These are phyloP conservation scores for Babjeviella inositovora DNA, from an alignment of 805 yeast species.

Conservation along the genomic window DNA sequence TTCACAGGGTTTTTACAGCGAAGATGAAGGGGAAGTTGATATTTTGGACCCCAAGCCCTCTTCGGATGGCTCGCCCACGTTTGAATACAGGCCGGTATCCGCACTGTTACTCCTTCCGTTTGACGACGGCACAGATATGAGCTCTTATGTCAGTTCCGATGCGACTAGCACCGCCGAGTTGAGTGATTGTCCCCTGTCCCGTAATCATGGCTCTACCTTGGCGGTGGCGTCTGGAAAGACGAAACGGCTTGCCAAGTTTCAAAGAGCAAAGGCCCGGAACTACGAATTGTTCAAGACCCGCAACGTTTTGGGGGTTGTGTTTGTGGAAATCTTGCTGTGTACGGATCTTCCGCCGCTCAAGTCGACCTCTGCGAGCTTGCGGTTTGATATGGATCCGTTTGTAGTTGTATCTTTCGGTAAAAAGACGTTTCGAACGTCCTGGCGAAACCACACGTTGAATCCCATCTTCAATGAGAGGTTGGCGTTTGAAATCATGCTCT, in stretches of 20 bases:
- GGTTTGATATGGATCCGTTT: slow-evolving; percentile 95
- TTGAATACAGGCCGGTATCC: not conserved
- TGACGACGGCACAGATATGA: not conserved
- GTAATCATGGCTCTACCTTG: not conserved
- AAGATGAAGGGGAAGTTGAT: slow-evolving; percentile 9
- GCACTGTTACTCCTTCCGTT: not conserved
- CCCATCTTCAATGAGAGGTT: slow-evolving; percentile 74
- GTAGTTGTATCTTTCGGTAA: slow-evolving; percentile 84
- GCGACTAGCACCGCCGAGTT: not conserved
- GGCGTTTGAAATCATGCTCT: slow-evolving; percentile 58
- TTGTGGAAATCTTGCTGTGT: slow-evolving; percentile 61
- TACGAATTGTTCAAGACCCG: slow-evolving; percentile 19
- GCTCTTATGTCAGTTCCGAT: not conserved
- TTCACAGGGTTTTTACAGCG: slow-evolving; percentile 22
- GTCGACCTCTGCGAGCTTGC: slow-evolving; percentile 46
- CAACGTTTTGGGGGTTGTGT: slow-evolving; percentile 50
- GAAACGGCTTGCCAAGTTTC: not conserved
- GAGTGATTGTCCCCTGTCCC: not conserved
- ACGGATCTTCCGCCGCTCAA: slow-evolving; percentile 65
- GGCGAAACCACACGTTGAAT: slow-evolving; percentile 66
- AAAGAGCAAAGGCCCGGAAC: slow-evolving; percentile 2
- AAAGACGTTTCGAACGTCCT: slow-evolving; percentile 72
- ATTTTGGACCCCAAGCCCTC: slow-evolving; percentile 15
- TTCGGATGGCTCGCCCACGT: too few species aligned
- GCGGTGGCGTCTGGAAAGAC: not conserved